Percentiles rank a stretch among this genome's conserved stretches.
Conservation (phyloP, 164 flowering plant genomes). For the Piper longum region DNA sequence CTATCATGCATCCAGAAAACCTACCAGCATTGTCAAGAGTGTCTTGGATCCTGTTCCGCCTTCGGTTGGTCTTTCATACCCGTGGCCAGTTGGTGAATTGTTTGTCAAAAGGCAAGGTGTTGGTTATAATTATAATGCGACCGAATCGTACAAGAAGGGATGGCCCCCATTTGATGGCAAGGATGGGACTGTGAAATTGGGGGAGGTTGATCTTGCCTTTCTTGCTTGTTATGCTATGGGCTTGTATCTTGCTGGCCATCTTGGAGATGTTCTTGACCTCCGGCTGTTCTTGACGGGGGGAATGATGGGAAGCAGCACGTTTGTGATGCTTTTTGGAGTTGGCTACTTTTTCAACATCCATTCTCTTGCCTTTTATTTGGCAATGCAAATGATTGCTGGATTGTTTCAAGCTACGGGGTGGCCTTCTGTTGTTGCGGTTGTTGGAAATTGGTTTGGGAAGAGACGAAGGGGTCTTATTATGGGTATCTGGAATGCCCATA, state of each 20-base stretch:
- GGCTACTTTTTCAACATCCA: slow-evolving; percentile 77
- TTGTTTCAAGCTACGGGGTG: slow-evolving; percentile 94
- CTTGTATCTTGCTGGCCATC: slow-evolving; percentile 85
- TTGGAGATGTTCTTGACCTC: slow-evolving; percentile 70
- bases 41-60: slow-evolving; percentile 48
- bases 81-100: slow-evolving; percentile 53
- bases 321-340: slow-evolving; percentile 73
- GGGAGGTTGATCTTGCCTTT: slow-evolving; percentile 84
- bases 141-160: slow-evolving; percentile 16
- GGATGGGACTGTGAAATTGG: slow-evolving; percentile 69
- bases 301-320: slow-evolving; percentile 85
- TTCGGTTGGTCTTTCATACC: slow-evolving; percentile 1
- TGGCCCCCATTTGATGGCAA: slow-evolving; percentile 77
- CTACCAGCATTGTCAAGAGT: slow-evolving; percentile 82
- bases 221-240: slow-evolving; percentile 75
- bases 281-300: slow-evolving; percentile 64
- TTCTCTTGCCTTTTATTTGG: slow-evolving; percentile 47
- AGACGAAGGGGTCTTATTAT: slow-evolving; percentile 79
- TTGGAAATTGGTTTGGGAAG: slow-evolving; percentile 96
- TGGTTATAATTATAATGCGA: slow-evolving; percentile 5
- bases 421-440: slow-evolving; percentile 96
- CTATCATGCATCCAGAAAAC: slow-evolving; percentile 89
- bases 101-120: slow-evolving; percentile 27
- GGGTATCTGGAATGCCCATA: slow-evolving; percentile 93
- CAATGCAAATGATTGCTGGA: slow-evolving; percentile 89